These are phyloP conservation scores for Talaromyces adpressus DNA, from an alignment of 495 filamentous ascomycete species.

Conservation along the genomic window DNA sequence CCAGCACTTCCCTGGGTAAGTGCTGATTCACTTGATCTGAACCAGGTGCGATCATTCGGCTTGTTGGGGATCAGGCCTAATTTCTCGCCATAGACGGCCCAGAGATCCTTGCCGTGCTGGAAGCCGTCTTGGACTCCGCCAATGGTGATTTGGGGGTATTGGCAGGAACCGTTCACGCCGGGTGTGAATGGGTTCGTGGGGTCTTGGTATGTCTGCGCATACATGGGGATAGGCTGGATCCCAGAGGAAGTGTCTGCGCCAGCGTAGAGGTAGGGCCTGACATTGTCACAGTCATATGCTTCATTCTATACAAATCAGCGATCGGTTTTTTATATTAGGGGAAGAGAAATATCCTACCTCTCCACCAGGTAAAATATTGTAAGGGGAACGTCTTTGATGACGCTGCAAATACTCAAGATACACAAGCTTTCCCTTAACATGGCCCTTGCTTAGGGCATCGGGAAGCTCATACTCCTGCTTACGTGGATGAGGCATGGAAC, in stretches of 20 bases:
- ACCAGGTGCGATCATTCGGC: slow-evolving; percentile 27
- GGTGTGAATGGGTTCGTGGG: slow-evolving; percentile 29
- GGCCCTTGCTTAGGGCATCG: slow-evolving; percentile 18
- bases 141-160: slow-evolving; percentile 38
- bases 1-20: slow-evolving; percentile 34
- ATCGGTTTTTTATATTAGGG: no score
- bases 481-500: slow-evolving; percentile 39
- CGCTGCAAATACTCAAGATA: slow-evolving; percentile 38
- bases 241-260: slow-evolving; percentile 15
- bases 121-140: slow-evolving; percentile 35
- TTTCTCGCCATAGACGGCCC: slow-evolving; percentile 29
- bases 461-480: slow-evolving; percentile 27
- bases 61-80: slow-evolving; percentile 24
- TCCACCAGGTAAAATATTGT: slow-evolving; percentile 35
- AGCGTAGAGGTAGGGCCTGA: slow-evolving; percentile 32
- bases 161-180: slow-evolving; percentile 32
- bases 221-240: slow-evolving; percentile 26
- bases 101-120: slow-evolving; percentile 36
- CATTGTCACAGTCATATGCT: slow-evolving; percentile 32
- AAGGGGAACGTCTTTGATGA: slow-evolving; percentile 34
- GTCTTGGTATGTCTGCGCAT: slow-evolving; percentile 35
- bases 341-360: slow-evolving; percentile 25
- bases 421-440: slow-evolving; percentile 24
- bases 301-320: slow-evolving; percentile 23
- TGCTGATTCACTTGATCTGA: slow-evolving; percentile 31